Evolutionary conservation across 225 moss, liverwort and hornwort genomes (phyloP), one percentile per base, ranked within the genome.

Genomic region (Bryoerythrophyllum caledonicum): DNA sequence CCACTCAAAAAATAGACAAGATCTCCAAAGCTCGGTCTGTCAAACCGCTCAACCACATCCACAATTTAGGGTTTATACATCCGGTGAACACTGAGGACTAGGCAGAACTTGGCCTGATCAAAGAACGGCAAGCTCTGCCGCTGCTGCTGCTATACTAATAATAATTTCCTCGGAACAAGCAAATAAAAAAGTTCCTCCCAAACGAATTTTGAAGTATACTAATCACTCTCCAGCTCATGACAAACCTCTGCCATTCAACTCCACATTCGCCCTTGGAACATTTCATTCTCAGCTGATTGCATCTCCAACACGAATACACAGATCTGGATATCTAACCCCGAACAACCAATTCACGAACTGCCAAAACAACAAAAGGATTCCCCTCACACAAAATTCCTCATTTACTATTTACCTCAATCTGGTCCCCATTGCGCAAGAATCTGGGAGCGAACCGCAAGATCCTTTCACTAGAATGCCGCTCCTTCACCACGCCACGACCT

Each of bases 401-500:
- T 60, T 65, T 63, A 23, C 76, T 23, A 55, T 23, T 3, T 80
- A 88, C 87, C 87, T 82, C 66, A 88, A 79, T 74, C 87, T 82
- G 80, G 87, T 88, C 82, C 87, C 87, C 87, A 88, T 88, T 74
- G 68, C 56, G 79, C 71, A 68, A 84, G 28, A 51, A 76, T n/a
- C n/a, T n/a, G n/a, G n/a, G 27, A 58, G 3, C 62, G 70, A 55
- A 56, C 77, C 69, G 72, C 81, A 64, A 74, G 72, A 81, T 82
- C 80, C 79, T 59, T 41, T 8, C n/a, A 44, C 76, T 66, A 80
- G 79, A 85, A 72, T 62, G 62, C 49, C 53, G 68, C 44, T 63
- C 72, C 38, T 49, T 55, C 81, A 63, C 76, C 71, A 17, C 52
- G 56, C 16, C 48, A 56, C 72, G 65, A 74, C 72, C 76, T 78